Conservation (phyloP, 768 basidiomycete species). For the Suillus weaverae region DNA sequence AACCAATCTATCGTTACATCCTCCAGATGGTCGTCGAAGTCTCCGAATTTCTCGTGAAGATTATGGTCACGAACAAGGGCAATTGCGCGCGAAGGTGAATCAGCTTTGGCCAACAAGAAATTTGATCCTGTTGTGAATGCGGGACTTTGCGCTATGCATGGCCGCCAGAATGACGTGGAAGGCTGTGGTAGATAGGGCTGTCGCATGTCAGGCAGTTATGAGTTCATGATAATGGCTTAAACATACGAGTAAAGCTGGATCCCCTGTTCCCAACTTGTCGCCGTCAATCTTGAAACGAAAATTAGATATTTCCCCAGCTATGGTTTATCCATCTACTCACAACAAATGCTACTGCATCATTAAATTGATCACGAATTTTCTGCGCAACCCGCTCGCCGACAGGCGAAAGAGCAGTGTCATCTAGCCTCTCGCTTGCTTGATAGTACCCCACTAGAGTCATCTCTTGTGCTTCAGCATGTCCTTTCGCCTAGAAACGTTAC, state of each 20-base stretch:
- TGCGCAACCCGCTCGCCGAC: slow-evolving; percentile 64
- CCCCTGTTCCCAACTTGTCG: slow-evolving; percentile 50
- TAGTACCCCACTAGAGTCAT: slow-evolving; percentile 71
- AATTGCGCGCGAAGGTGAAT: slow-evolving; percentile 48
- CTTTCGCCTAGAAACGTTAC: slow-evolving; percentile 46
- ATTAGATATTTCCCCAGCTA: slow-evolving; percentile 7
- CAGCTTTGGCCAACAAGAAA: slow-evolving; percentile 47
- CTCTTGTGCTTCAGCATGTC: slow-evolving; percentile 54
- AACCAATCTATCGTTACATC: slow-evolving; percentile 59
- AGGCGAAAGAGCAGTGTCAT: slow-evolving; percentile 60
- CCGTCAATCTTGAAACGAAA: slow-evolving; percentile 54
- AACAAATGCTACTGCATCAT: slow-evolving; percentile 66
- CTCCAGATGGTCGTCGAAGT: slow-evolving; percentile 84
- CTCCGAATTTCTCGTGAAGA: slow-evolving; percentile 63
- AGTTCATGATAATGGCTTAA: background rate
- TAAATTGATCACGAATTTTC: slow-evolving; percentile 54
- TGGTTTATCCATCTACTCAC: slow-evolving; percentile 40
- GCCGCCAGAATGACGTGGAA: slow-evolving; percentile 47
- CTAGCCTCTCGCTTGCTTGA: slow-evolving; percentile 66
- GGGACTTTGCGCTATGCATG: slow-evolving; percentile 34
- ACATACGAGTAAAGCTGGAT: slow-evolving; percentile 61
- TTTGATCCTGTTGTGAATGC: slow-evolving; percentile 48
- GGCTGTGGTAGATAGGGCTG: slow-evolving; percentile 54
- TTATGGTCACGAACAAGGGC: slow-evolving; percentile 48
- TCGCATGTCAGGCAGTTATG: slow-evolving; percentile 4